phyloP scores from a whole-genome alignment of 2,329 filamentous ascomycete genomes.

The Scytalidium sp. region DNA sequence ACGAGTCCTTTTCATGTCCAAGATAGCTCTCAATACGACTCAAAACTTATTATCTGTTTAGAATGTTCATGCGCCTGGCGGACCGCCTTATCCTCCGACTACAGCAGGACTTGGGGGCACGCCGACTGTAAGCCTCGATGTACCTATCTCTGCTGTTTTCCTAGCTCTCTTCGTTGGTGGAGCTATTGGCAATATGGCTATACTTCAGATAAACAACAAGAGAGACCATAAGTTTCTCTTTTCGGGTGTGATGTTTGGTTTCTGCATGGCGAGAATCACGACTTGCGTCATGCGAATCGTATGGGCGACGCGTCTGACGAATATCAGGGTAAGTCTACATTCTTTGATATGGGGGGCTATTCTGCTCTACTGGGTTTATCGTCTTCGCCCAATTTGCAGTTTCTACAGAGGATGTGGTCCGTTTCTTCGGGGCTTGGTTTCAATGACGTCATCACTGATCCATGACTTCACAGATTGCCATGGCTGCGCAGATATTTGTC shows the following conservation, averaged over 20 bases:
- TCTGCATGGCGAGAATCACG: conserved; percentile 39
- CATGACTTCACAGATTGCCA: conserved; percentile 16
- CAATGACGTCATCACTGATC: conserved; percentile 3
- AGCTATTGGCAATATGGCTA: conserved; percentile 56
- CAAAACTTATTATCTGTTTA: background rate
- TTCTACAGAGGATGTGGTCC: background rate
- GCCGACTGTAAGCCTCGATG: conserved; percentile 57
- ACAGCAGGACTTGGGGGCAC: conserved; percentile 51
- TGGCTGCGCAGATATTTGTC: conserved; percentile 22
- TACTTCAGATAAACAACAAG: conserved; percentile 50
- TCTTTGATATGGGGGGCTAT: no score
- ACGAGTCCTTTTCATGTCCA: no score
- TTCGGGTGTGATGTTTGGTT: conserved; percentile 54
- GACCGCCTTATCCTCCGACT: conserved; percentile 11
- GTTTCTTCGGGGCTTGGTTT: background rate
- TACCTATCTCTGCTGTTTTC: conserved; percentile 63
- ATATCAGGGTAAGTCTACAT: conserved; percentile 30
- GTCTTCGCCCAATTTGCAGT: background rate
- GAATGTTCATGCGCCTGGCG: background rate
- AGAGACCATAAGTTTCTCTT: conserved; percentile 57
- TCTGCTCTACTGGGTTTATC: background rate
- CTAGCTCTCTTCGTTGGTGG: conserved; percentile 52
- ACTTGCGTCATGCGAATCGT: conserved; percentile 43
- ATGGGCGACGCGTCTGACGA: conserved; percentile 53
- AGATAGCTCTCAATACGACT: no score